A percentile compares a stretch with the other conserved stretches of the same genome.
phyloP scores from a whole-genome alignment of 345 rosid genomes.

The Ceriops zippeliana region DNA sequence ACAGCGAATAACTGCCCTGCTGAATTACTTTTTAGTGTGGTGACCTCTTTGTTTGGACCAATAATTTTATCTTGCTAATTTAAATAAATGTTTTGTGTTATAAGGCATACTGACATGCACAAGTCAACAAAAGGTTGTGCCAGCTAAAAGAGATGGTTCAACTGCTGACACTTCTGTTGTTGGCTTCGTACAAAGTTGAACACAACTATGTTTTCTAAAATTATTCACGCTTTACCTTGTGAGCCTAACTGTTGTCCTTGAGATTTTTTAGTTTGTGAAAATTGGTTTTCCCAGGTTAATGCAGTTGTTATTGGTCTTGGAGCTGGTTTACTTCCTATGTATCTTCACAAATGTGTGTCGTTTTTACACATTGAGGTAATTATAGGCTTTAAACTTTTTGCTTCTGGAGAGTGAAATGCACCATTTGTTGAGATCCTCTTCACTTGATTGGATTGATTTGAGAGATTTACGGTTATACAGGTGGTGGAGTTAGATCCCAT shows the following conservation, averaged over 20 bases:
- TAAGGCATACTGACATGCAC: no score
- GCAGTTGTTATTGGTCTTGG: conserved; percentile 88
- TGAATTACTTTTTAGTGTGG: no score
- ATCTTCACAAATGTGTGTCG: conserved; percentile 66
- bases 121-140: not conserved
- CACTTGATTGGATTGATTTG: conserved; percentile 8
- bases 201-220: not conserved
- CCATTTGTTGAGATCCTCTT: conserved; percentile 12
- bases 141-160: not conserved
- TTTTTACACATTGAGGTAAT: conserved; percentile 66
- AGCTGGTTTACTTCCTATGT: conserved; percentile 96
- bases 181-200: not conserved
- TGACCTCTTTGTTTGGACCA: no score
- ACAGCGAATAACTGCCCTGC: no score
- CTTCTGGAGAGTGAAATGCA: not conserved
- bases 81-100: no score
- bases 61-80: no score
- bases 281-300: conserved; percentile 48
- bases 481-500: conserved; percentile 84
- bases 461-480: conserved; percentile 33
- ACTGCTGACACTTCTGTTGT: not conserved
- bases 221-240: not conserved
- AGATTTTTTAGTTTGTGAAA: not conserved
- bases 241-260: not conserved
- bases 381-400: not conserved